Evolutionary conservation across 257 asterid species (phyloP).

Genomic region (Misopates orontium): DNA sequence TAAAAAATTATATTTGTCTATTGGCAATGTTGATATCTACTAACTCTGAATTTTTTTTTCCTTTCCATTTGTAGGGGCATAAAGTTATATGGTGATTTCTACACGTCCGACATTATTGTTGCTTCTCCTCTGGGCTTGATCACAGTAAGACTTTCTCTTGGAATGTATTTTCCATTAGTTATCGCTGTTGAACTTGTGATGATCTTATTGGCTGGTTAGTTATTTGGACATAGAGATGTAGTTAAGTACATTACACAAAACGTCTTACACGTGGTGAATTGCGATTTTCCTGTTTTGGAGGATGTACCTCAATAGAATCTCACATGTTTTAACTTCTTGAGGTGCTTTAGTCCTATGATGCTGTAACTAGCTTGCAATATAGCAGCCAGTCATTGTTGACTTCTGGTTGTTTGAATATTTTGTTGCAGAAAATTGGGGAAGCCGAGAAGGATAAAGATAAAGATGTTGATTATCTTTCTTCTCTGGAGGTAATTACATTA

Average conservation of each 20-base stretch:
- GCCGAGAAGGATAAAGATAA: conserved; percentile 74
- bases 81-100: conserved; percentile 76
- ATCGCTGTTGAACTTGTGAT: conserved; percentile 11
- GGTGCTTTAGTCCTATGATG: conserved; percentile 9
- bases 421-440: conserved; percentile 84
- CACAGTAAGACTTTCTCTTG: conserved; percentile 55
- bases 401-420: conserved; percentile 11
- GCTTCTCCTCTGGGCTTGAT: conserved; percentile 94
- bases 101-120: conserved; percentile 85
- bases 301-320: conserved; percentile 1
- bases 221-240: conserved; percentile 18
- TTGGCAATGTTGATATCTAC: background rate
- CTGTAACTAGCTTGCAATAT: conserved; percentile 12
- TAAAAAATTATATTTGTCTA: background rate
- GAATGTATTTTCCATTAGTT: conserved; percentile 10
- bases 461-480: conserved; percentile 95
- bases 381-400: conserved; percentile 11
- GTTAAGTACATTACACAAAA: background rate
- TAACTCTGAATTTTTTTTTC: conserved; percentile 6
- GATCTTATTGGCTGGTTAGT: conserved; percentile 10
- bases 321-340: conserved; percentile 4
- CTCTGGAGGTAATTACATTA: conserved; percentile 67
- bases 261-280: conserved; percentile 2
- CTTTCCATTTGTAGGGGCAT: conserved; percentile 51
- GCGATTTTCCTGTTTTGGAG: conserved; percentile 17